Conservation (phyloP, 768 basidiomycete genomes). For the Cubamyces lactineus region DNA sequence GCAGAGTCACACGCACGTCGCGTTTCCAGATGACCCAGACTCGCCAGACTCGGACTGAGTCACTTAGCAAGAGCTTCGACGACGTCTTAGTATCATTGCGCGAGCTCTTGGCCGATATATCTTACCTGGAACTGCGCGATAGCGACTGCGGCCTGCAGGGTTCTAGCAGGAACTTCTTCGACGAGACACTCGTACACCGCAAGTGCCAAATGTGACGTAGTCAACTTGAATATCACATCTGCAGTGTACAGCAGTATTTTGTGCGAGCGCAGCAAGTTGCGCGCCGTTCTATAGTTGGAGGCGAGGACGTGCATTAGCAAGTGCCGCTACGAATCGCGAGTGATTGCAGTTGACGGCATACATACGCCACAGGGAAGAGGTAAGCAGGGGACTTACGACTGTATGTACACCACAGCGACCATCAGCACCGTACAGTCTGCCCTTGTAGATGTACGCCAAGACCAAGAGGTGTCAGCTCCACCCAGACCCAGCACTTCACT, state of each 20-base stretch:
- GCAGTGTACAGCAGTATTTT: slow-evolving; percentile 1
- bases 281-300: background rate
- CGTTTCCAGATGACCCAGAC: slow-evolving; percentile 18
- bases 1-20: background rate
- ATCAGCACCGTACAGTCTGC: slow-evolving; percentile 7
- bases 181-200: slow-evolving; percentile 3
- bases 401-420: slow-evolving; percentile 7
- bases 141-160: slow-evolving; percentile 7
- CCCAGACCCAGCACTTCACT: too few relatives aligned
- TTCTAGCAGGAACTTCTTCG: background rate
- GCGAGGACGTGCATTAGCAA: too few relatives aligned
- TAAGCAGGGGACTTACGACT: background rate
- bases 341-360: background rate
- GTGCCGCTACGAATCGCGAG: too few relatives aligned
- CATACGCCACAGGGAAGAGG: background rate
- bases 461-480: background rate
- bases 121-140: slow-evolving; percentile 7
- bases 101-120: too few relatives aligned
- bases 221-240: slow-evolving; percentile 7
- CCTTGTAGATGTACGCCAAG: background rate
- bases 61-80: slow-evolving; percentile 2
- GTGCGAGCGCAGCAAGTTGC: slow-evolving; percentile 6
- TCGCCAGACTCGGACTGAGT: slow-evolving; percentile 10
- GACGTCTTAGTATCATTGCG: background rate
- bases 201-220: slow-evolving; percentile 5